Evolutionary conservation across 352 stramenopile genomes (phyloP), one percentile per base, ranked within the genome.

Genomic region (Elongisporangium anandrum): DNA sequence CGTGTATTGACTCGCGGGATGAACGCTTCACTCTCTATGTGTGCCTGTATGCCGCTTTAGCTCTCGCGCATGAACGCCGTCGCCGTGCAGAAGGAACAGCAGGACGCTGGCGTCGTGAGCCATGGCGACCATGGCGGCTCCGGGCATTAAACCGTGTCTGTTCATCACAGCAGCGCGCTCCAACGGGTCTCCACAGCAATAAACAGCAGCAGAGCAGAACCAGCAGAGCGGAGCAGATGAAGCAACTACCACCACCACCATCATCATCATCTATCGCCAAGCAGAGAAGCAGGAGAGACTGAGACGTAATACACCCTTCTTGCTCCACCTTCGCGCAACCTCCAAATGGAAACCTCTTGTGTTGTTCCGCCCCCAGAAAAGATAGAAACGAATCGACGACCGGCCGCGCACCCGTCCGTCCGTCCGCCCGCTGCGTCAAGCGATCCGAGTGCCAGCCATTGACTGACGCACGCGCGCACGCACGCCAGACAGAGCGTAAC

Each of bases 51-150:
- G 41, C 4, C 15, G 57, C 17, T 60, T 60, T 52, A 94, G 85
- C 77, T 94, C 57, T 81, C 81, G 52, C 85, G 85, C 61, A 91
- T 94, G 85, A 94, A 92, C 74, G 74, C 81, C 34, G 77, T 94
- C 55, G 77, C 81, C 48, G 73, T 85, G 20, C 79, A 94, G 66
- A 88, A 92, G 70, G 79, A 91, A 57, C 81, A 85, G 61, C 69
- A 88, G 34, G 79, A 88, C 48, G 84, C 82, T 59, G 70, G 70
- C 23, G 66, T 63, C 29, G 52, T 13, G 17, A 39, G 57, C 53
- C 50, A 63, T 41, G 66, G 56, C 12, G 69, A 77, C 52, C 64
- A 87, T 29, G 70, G 58, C 47, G 10, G n/a, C 19, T 64, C 41
- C 26, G 63, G 63, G 6, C 74, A 83, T 68, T 83, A 74, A 81